A percentile compares a stretch with the other conserved stretches of the same genome.
Conservation (phyloP, 2,329 filamentous ascomycete species). For the Colletotrichum tamarilloi region DNA sequence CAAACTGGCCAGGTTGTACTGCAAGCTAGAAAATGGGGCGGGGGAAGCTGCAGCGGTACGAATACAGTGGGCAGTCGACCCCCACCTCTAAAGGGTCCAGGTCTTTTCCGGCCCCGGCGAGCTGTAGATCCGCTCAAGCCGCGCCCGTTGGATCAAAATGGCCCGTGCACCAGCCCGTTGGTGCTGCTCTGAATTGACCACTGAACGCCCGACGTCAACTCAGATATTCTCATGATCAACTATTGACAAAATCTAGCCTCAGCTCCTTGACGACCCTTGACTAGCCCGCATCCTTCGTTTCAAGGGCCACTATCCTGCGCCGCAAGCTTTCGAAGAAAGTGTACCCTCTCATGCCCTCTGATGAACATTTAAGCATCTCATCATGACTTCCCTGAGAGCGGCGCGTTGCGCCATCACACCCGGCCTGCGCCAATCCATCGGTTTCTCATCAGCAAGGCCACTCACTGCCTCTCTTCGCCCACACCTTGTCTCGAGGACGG, state of each 20-base stretch:
- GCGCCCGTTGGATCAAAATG: background rate
- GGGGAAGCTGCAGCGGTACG: constrained; percentile 26
- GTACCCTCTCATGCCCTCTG: background rate
- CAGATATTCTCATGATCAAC: background rate
- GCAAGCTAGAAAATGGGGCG: constrained; percentile 25
- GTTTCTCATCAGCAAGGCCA: constrained; percentile 15
- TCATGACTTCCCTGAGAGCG: constrained; percentile 24
- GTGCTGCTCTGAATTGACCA: constrained; percentile 10
- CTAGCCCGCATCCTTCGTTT: background rate
- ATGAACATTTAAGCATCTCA: background rate
- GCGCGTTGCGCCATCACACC: constrained; percentile 11
- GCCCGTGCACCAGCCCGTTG: background rate
- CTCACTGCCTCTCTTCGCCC: constrained; percentile 15
- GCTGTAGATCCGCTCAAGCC: background rate
- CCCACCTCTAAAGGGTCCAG: constrained; percentile 17
- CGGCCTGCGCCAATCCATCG: background rate
- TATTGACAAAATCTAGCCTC: background rate
- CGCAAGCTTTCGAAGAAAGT: background rate
- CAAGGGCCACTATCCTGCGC: background rate
- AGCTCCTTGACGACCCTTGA: background rate
- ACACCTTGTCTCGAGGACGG: background rate
- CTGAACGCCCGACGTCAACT: background rate
- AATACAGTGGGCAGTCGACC: constrained; percentile 11
- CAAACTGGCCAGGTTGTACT: constrained; percentile 34
- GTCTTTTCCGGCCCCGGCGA: constrained; percentile 13